Evolutionary conservation across 1,139 yeast genomes (phyloP).

Genomic region (Williopsis jadinii): DNA sequence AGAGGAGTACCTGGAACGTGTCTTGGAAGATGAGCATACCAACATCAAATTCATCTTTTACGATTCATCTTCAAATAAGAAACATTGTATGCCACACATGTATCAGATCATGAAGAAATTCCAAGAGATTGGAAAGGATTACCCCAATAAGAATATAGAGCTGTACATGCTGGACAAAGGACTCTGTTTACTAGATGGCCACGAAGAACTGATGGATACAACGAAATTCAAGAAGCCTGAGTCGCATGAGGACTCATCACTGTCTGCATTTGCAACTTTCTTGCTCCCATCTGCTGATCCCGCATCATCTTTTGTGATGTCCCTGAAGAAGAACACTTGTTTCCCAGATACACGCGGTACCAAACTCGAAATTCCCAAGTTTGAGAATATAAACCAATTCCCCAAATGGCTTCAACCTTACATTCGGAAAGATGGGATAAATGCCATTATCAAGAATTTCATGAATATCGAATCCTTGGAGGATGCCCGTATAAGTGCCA

Average conservation of each 20-base stretch:
- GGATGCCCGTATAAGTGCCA: conserved; percentile 36
- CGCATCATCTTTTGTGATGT: conserved; percentile 15
- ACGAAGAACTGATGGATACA: conserved; percentile 10
- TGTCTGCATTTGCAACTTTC: conserved; percentile 11
- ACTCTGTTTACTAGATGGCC: conserved; percentile 20
- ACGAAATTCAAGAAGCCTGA: conserved; percentile 8
- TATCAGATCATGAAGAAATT: conserved; percentile 40
- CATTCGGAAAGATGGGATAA: conserved; percentile 28
- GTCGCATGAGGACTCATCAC: conserved; percentile 3
- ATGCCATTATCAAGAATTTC: conserved; percentile 33
- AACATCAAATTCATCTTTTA: conserved; percentile 40
- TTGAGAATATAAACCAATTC: conserved; percentile 23
- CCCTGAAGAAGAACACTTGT: conserved; percentile 15
- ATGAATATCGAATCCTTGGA: conserved; percentile 45
- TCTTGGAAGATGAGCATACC: conserved; percentile 7
- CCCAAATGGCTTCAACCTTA: conserved; percentile 45
- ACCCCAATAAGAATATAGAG: conserved; percentile 22
- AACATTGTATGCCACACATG: conserved; percentile 31
- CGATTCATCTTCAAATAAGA: conserved; percentile 30
- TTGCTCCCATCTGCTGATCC: conserved; percentile 21
- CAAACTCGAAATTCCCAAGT: conserved; percentile 13
- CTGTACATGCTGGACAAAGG: conserved; percentile 35
- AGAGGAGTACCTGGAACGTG: conserved; percentile 23
- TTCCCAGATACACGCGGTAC: conserved; percentile 7
- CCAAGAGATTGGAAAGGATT: conserved; percentile 20